Evolutionary conservation across 164 flowering plant species (phyloP).

Genomic region (Macadamia integrifolia): DNA sequence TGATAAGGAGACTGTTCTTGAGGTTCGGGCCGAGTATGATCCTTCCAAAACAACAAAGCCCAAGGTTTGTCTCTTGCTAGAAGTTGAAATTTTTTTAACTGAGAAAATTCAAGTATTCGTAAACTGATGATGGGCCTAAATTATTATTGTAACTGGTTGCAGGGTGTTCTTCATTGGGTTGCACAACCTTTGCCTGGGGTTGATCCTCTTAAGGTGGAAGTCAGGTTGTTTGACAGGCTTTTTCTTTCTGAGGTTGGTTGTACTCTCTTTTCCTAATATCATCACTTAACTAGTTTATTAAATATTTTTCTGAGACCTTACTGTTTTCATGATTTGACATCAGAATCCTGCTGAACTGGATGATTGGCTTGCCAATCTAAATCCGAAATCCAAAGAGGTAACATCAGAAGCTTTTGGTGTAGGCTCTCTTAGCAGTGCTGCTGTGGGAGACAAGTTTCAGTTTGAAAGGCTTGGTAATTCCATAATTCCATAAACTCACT

Average conservation of each 20-base stretch:
- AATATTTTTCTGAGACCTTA: not conserved
- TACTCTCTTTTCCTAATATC: no score
- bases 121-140: not conserved
- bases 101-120: not conserved
- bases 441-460: constrained; percentile 74
- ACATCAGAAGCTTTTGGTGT: constrained; percentile 68
- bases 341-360: constrained; percentile 94
- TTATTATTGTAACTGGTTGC: constrained; percentile 10
- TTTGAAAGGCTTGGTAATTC: constrained; percentile 89
- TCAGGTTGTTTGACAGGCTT: constrained; percentile 79
- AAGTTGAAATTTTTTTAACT: not conserved
- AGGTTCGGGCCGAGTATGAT: constrained; percentile 87
- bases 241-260: constrained; percentile 74
- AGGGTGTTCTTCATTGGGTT: constrained; percentile 99
- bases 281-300: not conserved
- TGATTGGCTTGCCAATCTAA: constrained; percentile 78
- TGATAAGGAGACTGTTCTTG: constrained; percentile 68
- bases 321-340: constrained; percentile 8
- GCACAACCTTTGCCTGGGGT: constrained; percentile 76
- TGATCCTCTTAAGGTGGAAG: constrained; percentile 83
- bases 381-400: constrained; percentile 74
- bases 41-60: constrained; percentile 77
- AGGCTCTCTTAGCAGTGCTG: constrained; percentile 47
- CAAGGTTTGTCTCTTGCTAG: constrained; percentile 44
- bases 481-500: no score